Conservation (phyloP, 805 yeast species). For the Nematodospora valgi region DNA sequence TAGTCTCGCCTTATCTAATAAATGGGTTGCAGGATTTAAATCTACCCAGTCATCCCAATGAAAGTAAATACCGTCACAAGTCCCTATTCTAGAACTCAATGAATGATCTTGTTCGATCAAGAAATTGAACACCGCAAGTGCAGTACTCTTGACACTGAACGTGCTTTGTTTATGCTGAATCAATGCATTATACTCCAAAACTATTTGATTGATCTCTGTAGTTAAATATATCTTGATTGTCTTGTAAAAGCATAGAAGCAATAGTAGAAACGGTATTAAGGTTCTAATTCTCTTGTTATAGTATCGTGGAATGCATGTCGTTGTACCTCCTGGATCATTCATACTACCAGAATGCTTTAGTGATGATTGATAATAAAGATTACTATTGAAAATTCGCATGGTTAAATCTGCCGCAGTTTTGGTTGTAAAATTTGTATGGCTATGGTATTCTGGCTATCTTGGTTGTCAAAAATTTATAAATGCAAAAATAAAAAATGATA, state of each 20-base stretch:
- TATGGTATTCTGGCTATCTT: too few relatives aligned
- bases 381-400: too few relatives aligned
- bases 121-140: conserved; percentile 12
- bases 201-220: conserved; percentile 17
- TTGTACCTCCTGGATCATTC: neutral
- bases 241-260: conserved; percentile 2
- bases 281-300: conserved; percentile 3
- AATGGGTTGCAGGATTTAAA: conserved; percentile 19
- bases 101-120: conserved; percentile 5
- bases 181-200: conserved; percentile 20
- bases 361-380: neutral
- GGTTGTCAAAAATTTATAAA: too few relatives aligned
- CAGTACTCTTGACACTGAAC: conserved; percentile 24
- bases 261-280: conserved; percentile 3
- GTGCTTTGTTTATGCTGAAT: conserved; percentile 18
- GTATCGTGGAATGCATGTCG: conserved; percentile 1
- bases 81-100: conserved; percentile 2
- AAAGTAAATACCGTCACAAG: conserved; percentile 24
- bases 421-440: too few relatives aligned
- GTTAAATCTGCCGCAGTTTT: too few relatives aligned
- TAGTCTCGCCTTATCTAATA: conserved; percentile 16
- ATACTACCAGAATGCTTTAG: neutral
- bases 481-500: too few relatives aligned
- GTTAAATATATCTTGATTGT: conserved; percentile 5
- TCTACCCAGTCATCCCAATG: conserved; percentile 44